A percentile compares a stretch with the other conserved stretches of the same genome.
Evolutionary conservation across 305 asterid species (phyloP).

Genomic region (Fraxinus platypoda): DNA sequence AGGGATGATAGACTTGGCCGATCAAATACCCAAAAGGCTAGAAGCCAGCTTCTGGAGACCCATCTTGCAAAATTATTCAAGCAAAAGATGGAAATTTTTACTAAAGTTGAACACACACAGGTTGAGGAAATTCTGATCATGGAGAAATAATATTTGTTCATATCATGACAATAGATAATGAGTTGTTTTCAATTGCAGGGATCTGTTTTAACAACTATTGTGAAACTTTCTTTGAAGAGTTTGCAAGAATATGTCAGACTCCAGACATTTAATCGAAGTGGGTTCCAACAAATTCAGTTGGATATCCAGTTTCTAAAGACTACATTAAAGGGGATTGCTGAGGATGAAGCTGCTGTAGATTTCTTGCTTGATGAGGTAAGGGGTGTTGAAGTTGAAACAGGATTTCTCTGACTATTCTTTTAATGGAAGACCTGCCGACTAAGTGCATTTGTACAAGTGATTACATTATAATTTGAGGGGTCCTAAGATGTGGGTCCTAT

Average conservation of each 20-base stretch:
- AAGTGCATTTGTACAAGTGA: not conserved
- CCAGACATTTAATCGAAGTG: slow-evolving; percentile 50
- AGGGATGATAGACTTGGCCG: slow-evolving; percentile 38
- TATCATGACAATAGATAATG: not conserved
- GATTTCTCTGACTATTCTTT: not conserved
- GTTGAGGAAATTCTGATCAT: slow-evolving; percentile 23
- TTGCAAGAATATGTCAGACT: slow-evolving; percentile 66
- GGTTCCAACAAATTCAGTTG: slow-evolving; percentile 62
- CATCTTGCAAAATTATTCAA: slow-evolving; percentile 78
- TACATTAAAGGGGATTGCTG: slow-evolving; percentile 65
- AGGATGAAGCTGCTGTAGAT: slow-evolving; percentile 89
- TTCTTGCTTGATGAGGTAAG: slow-evolving; percentile 94
- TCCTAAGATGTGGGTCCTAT: not conserved
- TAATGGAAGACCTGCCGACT: not conserved
- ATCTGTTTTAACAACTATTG: slow-evolving; percentile 66
- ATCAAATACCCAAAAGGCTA: slow-evolving; percentile 48
- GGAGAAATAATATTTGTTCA: not conserved
- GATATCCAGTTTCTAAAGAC: slow-evolving; percentile 75
- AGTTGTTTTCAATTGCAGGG: slow-evolving; percentile 50
- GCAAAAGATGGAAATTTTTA: slow-evolving; percentile 58
- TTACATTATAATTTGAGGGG: not conserved
- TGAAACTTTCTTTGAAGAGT: slow-evolving; percentile 82
- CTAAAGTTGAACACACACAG: slow-evolving; percentile 71
- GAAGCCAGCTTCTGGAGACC: slow-evolving; percentile 95
- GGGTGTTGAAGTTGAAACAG: not conserved